phyloP scores from a whole-genome alignment of 352 stramenopile genomes.

The Pythium sp. region DNA sequence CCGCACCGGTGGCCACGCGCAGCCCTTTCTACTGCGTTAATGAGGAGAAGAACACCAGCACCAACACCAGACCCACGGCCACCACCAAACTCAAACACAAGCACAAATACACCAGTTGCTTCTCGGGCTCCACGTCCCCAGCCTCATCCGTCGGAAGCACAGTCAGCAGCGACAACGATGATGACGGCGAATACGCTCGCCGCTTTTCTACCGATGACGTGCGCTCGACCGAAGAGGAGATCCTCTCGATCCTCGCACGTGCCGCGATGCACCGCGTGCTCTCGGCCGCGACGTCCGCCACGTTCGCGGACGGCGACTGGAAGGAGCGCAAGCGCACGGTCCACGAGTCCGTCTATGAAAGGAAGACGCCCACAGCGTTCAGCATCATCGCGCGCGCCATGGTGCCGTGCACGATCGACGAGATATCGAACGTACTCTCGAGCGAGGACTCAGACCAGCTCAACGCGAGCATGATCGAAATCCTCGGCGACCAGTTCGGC shows the following conservation, averaged over 20 bases:
- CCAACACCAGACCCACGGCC: neutral
- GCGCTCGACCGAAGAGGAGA: conserved; percentile 7
- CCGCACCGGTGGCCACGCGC: conserved; percentile 4
- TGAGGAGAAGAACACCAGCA: neutral
- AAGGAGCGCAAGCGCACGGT: conserved; percentile 4
- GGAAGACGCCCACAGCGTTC: conserved; percentile 14
- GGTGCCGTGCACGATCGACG: conserved; percentile 25
- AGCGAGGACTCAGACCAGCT: conserved; percentile 24
- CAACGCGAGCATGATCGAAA: conserved; percentile 28
- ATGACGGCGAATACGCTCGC: neutral
- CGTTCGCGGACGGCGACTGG: conserved; percentile 8
- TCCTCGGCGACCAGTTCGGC: conserved; percentile 23
- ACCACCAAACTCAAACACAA: neutral
- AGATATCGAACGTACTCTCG: conserved; percentile 23
- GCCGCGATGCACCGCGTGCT: conserved; percentile 16
- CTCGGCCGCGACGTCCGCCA: conserved; percentile 8
- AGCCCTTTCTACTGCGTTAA: conserved; percentile 14
- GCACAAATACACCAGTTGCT: neutral
- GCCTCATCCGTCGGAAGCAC: conserved; percentile 2
- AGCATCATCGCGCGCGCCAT: conserved; percentile 19
- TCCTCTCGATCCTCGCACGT: conserved; percentile 13
- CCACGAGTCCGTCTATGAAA: conserved; percentile 12
- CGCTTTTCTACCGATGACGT: neutral
- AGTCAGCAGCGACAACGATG: neutral
- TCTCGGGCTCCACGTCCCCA: conserved; percentile 12